A percentile compares a stretch with the other conserved stretches of the same genome.
These are phyloP conservation scores for Pseudocercospora fuligena DNA, from an alignment of 2,329 filamentous ascomycete genomes.

Conservation along the genomic window DNA sequence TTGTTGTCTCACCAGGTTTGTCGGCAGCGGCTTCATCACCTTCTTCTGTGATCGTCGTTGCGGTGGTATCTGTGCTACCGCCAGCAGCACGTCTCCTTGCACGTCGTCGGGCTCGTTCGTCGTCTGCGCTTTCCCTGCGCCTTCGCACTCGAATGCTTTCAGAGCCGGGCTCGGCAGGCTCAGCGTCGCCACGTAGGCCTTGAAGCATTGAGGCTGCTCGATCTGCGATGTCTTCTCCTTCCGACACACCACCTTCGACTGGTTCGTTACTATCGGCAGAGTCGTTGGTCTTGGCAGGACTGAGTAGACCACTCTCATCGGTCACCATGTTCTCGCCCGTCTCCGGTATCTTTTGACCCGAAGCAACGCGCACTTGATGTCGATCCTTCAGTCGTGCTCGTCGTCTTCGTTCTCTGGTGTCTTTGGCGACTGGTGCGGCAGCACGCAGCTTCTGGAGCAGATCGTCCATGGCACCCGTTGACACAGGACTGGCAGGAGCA, in stretches of 20 bases:
- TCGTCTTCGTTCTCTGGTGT: conserved; percentile 85
- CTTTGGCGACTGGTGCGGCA: conserved; percentile 85
- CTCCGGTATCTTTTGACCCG: conserved; percentile 86
- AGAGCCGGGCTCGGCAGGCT: conserved; percentile 27
- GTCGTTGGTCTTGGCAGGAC: conserved; percentile 34
- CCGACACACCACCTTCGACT: conserved; percentile 42
- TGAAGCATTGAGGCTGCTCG: conserved; percentile 83
- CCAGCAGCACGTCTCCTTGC: conserved; percentile 53
- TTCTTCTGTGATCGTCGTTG: conserved; percentile 43
- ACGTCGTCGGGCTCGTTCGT: conserved; percentile 72
- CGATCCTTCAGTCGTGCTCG: conserved; percentile 87
- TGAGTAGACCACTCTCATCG: conserved; percentile 37
- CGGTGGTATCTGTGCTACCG: conserved; percentile 40
- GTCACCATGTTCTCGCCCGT: conserved; percentile 38
- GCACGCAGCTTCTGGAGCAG: conserved; percentile 92
- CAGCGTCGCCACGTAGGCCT: conserved; percentile 72
- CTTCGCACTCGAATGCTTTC: conserved; percentile 61
- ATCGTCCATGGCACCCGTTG: conserved; percentile 93
- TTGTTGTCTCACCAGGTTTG: conserved; percentile 4
- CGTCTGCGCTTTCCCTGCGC: conserved; percentile 75
- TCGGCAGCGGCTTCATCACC: conserved; percentile 17
- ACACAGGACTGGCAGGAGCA: conserved; percentile 58
- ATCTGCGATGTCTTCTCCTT: conserved; percentile 77
- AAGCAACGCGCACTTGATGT: conserved; percentile 87
- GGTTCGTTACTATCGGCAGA: conserved; percentile 24